phyloP scores from a whole-genome alignment of 1,139 yeast genomes.

The Suhomyces guaymorum region DNA sequence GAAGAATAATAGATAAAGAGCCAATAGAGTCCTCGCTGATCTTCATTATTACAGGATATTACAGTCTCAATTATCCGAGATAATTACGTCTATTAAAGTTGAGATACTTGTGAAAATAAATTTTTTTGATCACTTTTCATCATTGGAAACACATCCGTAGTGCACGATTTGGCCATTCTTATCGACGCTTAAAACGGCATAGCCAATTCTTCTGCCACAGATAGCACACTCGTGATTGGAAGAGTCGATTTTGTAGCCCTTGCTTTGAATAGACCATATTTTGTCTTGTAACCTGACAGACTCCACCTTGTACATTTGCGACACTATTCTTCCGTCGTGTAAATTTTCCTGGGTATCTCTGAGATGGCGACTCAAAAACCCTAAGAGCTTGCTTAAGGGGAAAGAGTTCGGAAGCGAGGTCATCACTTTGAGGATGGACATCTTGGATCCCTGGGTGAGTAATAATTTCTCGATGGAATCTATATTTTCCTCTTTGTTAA shows the following conservation, averaged over 20 bases:
- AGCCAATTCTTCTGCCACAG: conserved; percentile 64
- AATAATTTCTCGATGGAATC: conserved; percentile 47
- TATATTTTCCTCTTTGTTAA: conserved; percentile 32
- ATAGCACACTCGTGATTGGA: conserved; percentile 51
- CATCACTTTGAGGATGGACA: conserved; percentile 54
- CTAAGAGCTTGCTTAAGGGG: conserved; percentile 44
- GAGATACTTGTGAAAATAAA: no score
- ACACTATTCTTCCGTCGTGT: conserved; percentile 29
- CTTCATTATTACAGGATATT: no score
- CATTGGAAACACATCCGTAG: conserved; percentile 56
- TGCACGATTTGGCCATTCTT: conserved; percentile 61
- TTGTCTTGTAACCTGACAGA: conserved; percentile 35
- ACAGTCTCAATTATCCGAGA: no score
- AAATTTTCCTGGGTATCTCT: conserved; percentile 30
- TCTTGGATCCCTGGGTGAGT: conserved; percentile 50
- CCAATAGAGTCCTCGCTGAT: no score
- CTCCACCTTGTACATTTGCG: conserved; percentile 42
- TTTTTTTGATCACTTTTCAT: not conserved
- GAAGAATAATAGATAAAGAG: no score
- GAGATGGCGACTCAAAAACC: conserved; percentile 51
- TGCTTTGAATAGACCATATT: conserved; percentile 39
- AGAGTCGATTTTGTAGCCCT: conserved; percentile 38
- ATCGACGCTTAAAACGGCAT: conserved; percentile 58
- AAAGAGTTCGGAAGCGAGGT: conserved; percentile 52
- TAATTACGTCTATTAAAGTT: no score